phyloP scores from a whole-genome alignment of 306 rosid species.

The Psophocarpus tetragonolobus region DNA sequence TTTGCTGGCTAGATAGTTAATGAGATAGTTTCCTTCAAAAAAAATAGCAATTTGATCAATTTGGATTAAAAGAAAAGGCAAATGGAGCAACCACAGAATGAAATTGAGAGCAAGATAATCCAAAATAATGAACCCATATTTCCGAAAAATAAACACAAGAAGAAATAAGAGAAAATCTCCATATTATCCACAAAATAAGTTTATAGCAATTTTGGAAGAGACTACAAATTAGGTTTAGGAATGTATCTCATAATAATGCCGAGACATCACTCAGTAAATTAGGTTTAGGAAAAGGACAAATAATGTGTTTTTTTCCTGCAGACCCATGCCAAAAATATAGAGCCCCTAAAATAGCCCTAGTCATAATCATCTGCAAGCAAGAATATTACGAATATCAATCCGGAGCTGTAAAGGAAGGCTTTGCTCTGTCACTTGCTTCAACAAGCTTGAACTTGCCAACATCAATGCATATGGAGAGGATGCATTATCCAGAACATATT shows the following conservation, averaged over 20 bases:
- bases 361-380: constrained; percentile 37
- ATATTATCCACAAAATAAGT: constrained; percentile 17
- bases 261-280: constrained; percentile 20
- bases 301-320: not conserved
- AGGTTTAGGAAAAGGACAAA: constrained; percentile 15
- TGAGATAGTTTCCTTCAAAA: constrained; percentile 56
- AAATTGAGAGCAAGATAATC: constrained; percentile 7
- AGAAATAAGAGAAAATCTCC: constrained; percentile 16
- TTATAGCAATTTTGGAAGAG: constrained; percentile 2
- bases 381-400: constrained; percentile 59
- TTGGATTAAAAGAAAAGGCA: not conserved
- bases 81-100: constrained; percentile 17
- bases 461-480: constrained; percentile 58
- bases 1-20: constrained; percentile 55
- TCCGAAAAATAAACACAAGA: constrained; percentile 10
- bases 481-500: constrained; percentile 53
- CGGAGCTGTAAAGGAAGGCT: constrained; percentile 57
- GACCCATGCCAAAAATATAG: constrained; percentile 25
- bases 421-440: constrained; percentile 60
- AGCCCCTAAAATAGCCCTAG: constrained; percentile 31
- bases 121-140: constrained; percentile 8
- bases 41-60: constrained; percentile 43
- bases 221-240: not conserved
- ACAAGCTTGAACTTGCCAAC: constrained; percentile 59
- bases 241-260: not conserved